These are phyloP conservation scores for Pseudogymnoascus sp. DNA, from an alignment of 2,329 filamentous ascomycete species.

Conservation along the genomic window DNA sequence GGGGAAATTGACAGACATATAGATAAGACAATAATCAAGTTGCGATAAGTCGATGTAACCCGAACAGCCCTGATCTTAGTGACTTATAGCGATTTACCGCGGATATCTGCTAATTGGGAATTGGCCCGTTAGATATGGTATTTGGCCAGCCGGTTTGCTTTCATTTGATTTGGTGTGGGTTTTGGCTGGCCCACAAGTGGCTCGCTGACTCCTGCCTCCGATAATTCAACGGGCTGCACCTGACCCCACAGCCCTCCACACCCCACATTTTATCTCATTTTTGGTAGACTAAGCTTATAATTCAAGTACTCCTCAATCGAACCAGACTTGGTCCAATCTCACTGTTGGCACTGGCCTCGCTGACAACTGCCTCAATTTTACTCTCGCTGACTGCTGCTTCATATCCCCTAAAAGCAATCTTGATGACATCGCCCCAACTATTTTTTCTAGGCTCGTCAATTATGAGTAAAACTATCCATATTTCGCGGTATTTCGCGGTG, in stretches of 20 bases:
- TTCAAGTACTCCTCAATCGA: no score
- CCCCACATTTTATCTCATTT: not conserved
- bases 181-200: not conserved
- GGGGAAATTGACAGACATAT: not conserved
- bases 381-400: not conserved
- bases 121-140: not conserved
- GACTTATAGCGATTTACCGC: not conserved
- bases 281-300: no score
- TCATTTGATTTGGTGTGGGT: not conserved
- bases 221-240: not conserved
- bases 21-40: not conserved
- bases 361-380: not conserved
- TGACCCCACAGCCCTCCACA: not conserved
- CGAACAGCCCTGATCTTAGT: not conserved
- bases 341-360: not conserved
- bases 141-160: not conserved
- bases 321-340: not conserved
- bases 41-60: not conserved
- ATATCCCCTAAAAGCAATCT: not conserved
- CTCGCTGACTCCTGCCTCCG: not conserved
- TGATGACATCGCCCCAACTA: not conserved
- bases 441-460: not conserved
- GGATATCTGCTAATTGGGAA: not conserved
- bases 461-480: not conserved
- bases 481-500: not conserved